These are phyloP conservation scores for Euryodendron excelsum DNA, from an alignment of 148 eudicot species.

Conservation along the genomic window DNA sequence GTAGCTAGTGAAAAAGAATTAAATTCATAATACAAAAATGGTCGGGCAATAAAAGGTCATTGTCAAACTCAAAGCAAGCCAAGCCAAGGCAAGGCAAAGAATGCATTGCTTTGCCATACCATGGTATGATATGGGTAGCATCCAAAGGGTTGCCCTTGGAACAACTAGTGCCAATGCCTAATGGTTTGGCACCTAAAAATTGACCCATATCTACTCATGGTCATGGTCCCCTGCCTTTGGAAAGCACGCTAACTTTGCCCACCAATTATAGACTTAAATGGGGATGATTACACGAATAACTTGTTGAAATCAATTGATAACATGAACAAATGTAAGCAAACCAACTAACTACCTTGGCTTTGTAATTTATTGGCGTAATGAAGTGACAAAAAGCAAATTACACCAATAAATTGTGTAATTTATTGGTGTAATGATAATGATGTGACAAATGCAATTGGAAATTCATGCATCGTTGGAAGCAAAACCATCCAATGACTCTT, in stretches of 20 bases:
- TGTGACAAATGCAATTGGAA: neutral
- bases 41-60: neutral
- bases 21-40: neutral
- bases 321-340: neutral
- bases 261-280: constrained; percentile 4
- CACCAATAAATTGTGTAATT: neutral
- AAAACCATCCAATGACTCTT: neutral
- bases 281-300: neutral
- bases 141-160: neutral
- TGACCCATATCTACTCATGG: constrained; percentile 6
- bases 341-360: neutral
- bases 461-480: neutral
- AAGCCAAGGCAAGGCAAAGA: too few species aligned
- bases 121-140: neutral
- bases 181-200: neutral
- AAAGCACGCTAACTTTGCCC: neutral
- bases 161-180: neutral
- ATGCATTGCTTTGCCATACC: too few species aligned
- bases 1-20: neutral
- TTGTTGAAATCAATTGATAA: neutral
- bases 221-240: constrained; percentile 1
- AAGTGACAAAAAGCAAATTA: neutral
- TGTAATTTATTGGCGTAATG: neutral
- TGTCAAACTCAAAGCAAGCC: too few species aligned
- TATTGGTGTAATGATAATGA: neutral